Conservation (phyloP, 176 grass and related monocot species). For the Lolium multiflorum region DNA sequence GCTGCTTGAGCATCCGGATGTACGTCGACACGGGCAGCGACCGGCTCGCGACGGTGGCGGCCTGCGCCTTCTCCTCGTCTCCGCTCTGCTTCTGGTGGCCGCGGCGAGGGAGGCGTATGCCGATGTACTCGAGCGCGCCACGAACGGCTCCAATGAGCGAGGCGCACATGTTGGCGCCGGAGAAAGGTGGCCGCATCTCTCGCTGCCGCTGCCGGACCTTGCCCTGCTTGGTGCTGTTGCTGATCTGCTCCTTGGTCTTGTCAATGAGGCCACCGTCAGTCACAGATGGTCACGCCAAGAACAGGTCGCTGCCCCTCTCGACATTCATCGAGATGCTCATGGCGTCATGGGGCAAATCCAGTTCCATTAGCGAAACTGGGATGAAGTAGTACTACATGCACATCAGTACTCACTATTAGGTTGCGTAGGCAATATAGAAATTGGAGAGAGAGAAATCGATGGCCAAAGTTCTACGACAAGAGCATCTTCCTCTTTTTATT, state of each 20-base stretch:
- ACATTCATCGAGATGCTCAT: too few species aligned
- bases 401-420: too few species aligned
- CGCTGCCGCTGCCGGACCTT: constrained; percentile 1
- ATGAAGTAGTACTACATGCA: too few species aligned
- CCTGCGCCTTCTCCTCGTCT: not conserved
- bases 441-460: too few species aligned
- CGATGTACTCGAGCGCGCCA: constrained; percentile 46
- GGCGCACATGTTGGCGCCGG: constrained; percentile 29
- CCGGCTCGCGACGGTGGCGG: constrained; percentile 36
- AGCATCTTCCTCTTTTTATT: too few species aligned
- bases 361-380: too few species aligned
- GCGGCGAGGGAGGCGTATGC: constrained; percentile 40
- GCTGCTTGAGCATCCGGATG: constrained; percentile 72
- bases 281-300: too few species aligned
- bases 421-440: too few species aligned
- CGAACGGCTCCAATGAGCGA: constrained; percentile 41
- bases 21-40: constrained; percentile 76
- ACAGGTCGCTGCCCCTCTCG: too few species aligned
- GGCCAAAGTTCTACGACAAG: too few species aligned
- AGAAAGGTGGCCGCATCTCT: constrained; percentile 10
- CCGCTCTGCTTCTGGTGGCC: not conserved
- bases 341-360: too few species aligned
- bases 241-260: constrained; percentile 89
- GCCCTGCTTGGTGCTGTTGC: constrained; percentile 62
- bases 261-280: constrained; percentile 82